Evolutionary conservation across 257 asterid genomes (phyloP).

Genomic region (Petunia axillaris): DNA sequence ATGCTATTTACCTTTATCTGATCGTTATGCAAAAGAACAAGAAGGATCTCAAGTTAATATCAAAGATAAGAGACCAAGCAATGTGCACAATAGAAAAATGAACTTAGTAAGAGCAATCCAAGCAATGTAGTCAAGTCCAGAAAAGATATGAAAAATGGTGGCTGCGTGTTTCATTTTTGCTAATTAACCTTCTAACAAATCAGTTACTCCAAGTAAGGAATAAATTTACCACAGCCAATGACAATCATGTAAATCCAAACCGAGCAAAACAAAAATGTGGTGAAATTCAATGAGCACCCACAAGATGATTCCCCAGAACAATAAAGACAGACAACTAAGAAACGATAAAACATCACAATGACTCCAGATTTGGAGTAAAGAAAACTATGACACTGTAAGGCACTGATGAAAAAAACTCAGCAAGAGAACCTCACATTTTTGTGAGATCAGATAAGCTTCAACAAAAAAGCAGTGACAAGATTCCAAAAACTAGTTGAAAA

Average conservation of each 20-base stretch:
- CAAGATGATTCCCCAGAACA: not conserved
- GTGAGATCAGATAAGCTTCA: not conserved
- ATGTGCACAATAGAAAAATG: not conserved
- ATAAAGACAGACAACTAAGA: not conserved
- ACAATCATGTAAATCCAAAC: not conserved
- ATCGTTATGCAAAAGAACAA: not conserved
- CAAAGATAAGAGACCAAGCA: not conserved
- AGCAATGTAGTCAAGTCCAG: slow-evolving; percentile 3
- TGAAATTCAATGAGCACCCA: not conserved
- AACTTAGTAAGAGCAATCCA: slow-evolving; percentile 15
- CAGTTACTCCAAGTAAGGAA: not conserved
- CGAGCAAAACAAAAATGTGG: not conserved
- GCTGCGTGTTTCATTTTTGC: slow-evolving; percentile 2
- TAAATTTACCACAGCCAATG: not conserved
- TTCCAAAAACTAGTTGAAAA: not conserved
- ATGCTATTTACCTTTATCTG: not conserved
- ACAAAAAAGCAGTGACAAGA: not conserved
- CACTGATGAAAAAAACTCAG: not conserved
- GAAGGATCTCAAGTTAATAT: not conserved
- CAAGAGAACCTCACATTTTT: not conserved
- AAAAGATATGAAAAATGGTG: not conserved
- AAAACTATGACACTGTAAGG: not conserved
- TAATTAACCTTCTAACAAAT: not conserved
- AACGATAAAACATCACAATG: not conserved
- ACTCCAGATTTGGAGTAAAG: not conserved